These are phyloP conservation scores for Leptomonas seymouri DNA, from an alignment of 208 protist species.

Conservation along the genomic window DNA sequence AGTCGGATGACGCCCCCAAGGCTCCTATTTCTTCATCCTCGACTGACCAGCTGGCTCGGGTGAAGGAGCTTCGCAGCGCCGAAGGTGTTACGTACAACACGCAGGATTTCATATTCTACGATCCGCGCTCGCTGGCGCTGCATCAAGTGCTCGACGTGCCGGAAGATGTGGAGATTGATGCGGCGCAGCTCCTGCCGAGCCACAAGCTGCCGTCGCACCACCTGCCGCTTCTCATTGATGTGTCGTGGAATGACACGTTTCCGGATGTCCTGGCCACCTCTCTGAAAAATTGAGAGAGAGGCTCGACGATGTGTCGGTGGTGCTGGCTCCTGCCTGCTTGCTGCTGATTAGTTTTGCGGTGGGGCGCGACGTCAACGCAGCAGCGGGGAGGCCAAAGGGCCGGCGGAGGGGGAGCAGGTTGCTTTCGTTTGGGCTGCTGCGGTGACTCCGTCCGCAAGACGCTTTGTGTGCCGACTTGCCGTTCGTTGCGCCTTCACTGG, in stretches of 20 bases:
- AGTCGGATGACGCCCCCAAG: background rate
- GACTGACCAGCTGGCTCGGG: conserved; percentile 40
- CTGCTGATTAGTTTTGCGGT: too few species aligned
- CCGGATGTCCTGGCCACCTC: conserved; percentile 62
- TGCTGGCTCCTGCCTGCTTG: too few species aligned
- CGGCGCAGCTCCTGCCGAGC: conserved; percentile 65
- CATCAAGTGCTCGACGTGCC: conserved; percentile 84
- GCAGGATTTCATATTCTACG: conserved; percentile 89
- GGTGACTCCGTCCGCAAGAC: too few species aligned
- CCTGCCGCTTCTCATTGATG: conserved; percentile 73
- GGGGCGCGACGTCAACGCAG: too few species aligned
- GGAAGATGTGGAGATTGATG: conserved; percentile 57
- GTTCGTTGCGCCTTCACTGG: too few species aligned
- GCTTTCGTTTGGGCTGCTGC: too few species aligned
- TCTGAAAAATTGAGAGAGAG: conserved; percentile 28
- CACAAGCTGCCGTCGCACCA: conserved; percentile 81
- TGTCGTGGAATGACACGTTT: conserved; percentile 80
- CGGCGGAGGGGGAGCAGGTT: too few species aligned
- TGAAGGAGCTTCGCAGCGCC: conserved; percentile 36
- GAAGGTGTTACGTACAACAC: conserved; percentile 60
- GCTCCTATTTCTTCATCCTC: background rate
- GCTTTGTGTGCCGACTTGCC: too few species aligned
- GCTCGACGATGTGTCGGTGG: too few species aligned
- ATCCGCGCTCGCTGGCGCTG: conserved; percentile 66
- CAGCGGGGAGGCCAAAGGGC: too few species aligned